Percentiles rank a stretch among this genome's conserved stretches.
These are phyloP conservation scores for Penicillium salamii DNA, from an alignment of 495 filamentous ascomycete genomes.

Conservation along the genomic window DNA sequence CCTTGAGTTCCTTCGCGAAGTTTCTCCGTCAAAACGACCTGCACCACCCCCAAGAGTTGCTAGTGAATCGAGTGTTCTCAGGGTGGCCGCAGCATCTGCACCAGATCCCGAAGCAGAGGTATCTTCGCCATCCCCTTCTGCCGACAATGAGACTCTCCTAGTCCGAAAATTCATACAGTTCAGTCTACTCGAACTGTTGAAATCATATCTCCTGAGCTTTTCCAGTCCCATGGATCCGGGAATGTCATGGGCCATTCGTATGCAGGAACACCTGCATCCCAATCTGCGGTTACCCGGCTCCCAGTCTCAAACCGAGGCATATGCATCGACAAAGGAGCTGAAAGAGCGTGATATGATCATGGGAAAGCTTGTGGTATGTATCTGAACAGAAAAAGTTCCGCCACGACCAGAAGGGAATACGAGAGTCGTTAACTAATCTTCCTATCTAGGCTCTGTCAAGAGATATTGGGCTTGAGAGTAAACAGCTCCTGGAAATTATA, in stretches of 20 bases:
- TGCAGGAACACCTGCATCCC: slow-evolving; percentile 70
- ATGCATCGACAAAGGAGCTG: slow-evolving; percentile 58
- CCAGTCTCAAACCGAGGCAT: slow-evolving; percentile 60
- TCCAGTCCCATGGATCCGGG: slow-evolving; percentile 58
- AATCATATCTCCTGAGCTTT: slow-evolving; percentile 66
- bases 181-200: slow-evolving; percentile 80
- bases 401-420: too few relatives aligned
- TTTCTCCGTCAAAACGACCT: slow-evolving; percentile 72
- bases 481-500: slow-evolving; percentile 50
- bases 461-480: slow-evolving; percentile 60
- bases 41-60: slow-evolving; percentile 68
- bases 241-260: slow-evolving; percentile 70
- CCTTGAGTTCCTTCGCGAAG: slow-evolving; percentile 69
- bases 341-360: slow-evolving; percentile 66
- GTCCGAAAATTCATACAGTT: slow-evolving; percentile 74
- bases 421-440: not conserved
- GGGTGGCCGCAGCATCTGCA: slow-evolving; percentile 50
- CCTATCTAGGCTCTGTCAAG: slow-evolving; percentile 61
- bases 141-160: slow-evolving; percentile 55
- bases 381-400: not conserved
- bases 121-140: slow-evolving; percentile 45
- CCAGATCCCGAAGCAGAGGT: slow-evolving; percentile 79
- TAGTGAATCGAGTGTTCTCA: slow-evolving; percentile 45
- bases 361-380: slow-evolving; percentile 72
- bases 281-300: slow-evolving; percentile 26